These are phyloP conservation scores for Solanum chilense DNA, from an alignment of 257 asterid species.

Conservation along the genomic window DNA sequence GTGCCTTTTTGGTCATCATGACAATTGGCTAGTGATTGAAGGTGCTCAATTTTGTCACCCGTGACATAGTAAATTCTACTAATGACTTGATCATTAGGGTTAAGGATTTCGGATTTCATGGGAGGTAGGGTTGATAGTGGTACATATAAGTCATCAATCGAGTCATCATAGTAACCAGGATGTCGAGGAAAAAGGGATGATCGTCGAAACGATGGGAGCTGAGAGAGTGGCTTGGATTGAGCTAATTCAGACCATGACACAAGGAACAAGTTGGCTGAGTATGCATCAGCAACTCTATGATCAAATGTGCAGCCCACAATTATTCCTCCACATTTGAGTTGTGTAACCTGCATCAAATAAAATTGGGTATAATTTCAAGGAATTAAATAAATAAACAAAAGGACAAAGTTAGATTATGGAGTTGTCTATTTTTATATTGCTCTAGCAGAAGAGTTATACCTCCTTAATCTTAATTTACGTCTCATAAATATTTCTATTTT, in stretches of 20 bases:
- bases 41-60: no score
- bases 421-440: no score
- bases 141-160: conserved; percentile 26
- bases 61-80: no score
- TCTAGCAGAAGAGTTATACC: no score
- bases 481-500: no score
- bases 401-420: not conserved
- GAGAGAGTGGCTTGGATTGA: conserved; percentile 21
- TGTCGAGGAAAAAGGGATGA: conserved; percentile 40
- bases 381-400: not conserved
- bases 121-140: not conserved
- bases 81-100: no score
- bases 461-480: no score
- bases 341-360: conserved; percentile 27
- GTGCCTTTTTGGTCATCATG: no score
- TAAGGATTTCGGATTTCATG: no score
- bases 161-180: conserved; percentile 21
- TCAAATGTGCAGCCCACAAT: conserved; percentile 55
- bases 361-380: not conserved
- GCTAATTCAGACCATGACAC: conserved; percentile 61
- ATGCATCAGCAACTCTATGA: conserved; percentile 72
- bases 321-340: conserved; percentile 47
- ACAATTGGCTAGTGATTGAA: no score
- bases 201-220: conserved; percentile 52
- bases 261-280: conserved; percentile 67